Evolutionary conservation across 371 early-diverging fungal species (phyloP).

Genomic region (Rhizopus stolonifer): DNA sequence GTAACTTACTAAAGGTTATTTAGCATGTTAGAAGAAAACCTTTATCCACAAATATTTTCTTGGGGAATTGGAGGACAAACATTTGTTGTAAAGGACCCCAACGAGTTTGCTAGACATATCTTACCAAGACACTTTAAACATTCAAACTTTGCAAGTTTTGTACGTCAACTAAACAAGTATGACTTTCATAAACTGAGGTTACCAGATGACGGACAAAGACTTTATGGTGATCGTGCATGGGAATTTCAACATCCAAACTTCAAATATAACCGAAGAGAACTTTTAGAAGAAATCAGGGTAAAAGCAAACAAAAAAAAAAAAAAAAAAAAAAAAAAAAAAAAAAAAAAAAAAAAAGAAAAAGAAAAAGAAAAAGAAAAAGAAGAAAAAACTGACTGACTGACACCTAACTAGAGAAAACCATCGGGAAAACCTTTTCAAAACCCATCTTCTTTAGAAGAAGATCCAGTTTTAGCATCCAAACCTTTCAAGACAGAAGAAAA

Average conservation of each 20-base stretch:
- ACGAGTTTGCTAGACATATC: constrained; percentile 69
- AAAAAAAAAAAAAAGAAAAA: constrained; percentile 39
- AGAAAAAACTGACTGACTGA: constrained; percentile 20
- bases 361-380: constrained; percentile 15
- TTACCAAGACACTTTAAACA: constrained; percentile 91
- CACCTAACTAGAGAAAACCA: constrained; percentile 34
- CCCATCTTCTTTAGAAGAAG: background rate
- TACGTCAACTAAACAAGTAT: constrained; percentile 95
- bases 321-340: constrained; percentile 37
- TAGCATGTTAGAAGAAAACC: constrained; percentile 69
- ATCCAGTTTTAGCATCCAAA: too few relatives aligned
- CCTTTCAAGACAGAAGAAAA: constrained; percentile 11
- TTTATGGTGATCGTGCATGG: constrained; percentile 74
- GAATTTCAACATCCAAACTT: constrained; percentile 79
- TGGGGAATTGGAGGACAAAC: constrained; percentile 82
- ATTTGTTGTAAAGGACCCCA: constrained; percentile 82
- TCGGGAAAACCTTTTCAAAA: constrained; percentile 25
- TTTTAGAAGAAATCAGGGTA: constrained; percentile 61
- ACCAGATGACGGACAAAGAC: constrained; percentile 55
- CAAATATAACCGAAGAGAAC: constrained; percentile 58
- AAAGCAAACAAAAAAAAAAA: constrained; percentile 14
- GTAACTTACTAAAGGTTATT: background rate
- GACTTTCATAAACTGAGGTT: constrained; percentile 80
- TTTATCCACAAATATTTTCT: constrained; percentile 60
- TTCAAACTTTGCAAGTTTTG: constrained; percentile 91